Evolutionary conservation across 257 asterid genomes (phyloP).

Genomic region (Gentiana straminea): DNA sequence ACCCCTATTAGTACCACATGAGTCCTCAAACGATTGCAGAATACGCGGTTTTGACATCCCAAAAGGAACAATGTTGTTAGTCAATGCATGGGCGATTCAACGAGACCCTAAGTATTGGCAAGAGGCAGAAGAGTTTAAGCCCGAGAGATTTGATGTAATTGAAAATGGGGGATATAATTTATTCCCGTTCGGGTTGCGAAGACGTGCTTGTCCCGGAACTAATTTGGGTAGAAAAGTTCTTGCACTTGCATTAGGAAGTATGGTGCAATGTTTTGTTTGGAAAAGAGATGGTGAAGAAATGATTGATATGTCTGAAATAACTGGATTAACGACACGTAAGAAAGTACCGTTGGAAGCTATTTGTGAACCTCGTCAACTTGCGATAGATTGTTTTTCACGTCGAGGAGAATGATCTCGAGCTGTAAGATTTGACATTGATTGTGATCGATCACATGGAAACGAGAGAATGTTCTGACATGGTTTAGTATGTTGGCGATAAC

Average conservation of each 20-base stretch:
- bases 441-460: no score
- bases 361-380: constrained; percentile 26
- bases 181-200: constrained; percentile 67
- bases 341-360: constrained; percentile 30
- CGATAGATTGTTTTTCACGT: no score
- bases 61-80: constrained; percentile 35
- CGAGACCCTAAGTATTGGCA: constrained; percentile 52
- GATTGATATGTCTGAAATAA: constrained; percentile 43
- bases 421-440: no score
- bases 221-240: constrained; percentile 44
- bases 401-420: no score
- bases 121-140: constrained; percentile 36
- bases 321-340: constrained; percentile 34
- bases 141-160: constrained; percentile 33
- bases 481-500: no score
- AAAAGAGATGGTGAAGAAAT: constrained; percentile 16
- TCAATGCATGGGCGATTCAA: constrained; percentile 67
- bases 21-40: constrained; percentile 37
- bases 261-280: constrained; percentile 65
- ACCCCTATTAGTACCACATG: constrained; percentile 46
- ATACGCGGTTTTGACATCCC: constrained; percentile 51
- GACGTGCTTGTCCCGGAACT: constrained; percentile 64
- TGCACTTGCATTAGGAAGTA: constrained; percentile 29
- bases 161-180: constrained; percentile 23
- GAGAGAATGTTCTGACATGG: no score